phyloP scores from a whole-genome alignment of 768 basidiomycete species.

The Boletus tylopilopsis region DNA sequence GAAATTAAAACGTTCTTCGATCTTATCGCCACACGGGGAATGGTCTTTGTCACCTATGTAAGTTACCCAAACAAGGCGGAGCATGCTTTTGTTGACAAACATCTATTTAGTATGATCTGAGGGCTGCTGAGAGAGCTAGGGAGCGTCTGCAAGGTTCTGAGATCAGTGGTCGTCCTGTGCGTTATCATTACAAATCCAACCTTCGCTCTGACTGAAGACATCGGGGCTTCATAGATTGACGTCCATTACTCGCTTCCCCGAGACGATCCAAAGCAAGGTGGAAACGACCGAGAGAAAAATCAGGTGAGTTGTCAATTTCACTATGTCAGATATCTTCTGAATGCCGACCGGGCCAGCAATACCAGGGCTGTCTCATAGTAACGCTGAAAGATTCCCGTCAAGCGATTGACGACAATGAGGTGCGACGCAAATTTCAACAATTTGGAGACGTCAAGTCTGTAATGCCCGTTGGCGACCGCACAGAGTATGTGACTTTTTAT shows the following conservation, averaged over 20 bases:
- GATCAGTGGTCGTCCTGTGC: constrained; percentile 84
- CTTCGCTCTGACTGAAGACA: constrained; percentile 5
- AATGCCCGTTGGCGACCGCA: constrained; percentile 57
- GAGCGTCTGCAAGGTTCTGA: constrained; percentile 87
- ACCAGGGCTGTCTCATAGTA: constrained; percentile 83
- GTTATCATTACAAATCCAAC: constrained; percentile 30
- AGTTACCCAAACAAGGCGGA: constrained; percentile 38
- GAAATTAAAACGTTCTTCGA: constrained; percentile 98
- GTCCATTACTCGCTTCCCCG: constrained; percentile 96
- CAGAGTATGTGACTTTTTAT: constrained; percentile 43
- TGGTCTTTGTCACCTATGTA: constrained; percentile 99
- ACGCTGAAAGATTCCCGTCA: constrained; percentile 70
- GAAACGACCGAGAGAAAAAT: constrained; percentile 65
- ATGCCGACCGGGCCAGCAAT: constrained; percentile 41
- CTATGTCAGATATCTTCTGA: constrained; percentile 5
- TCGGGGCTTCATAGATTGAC: constrained; percentile 67
- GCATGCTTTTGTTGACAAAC: constrained; percentile 4
- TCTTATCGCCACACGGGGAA: constrained; percentile 89
- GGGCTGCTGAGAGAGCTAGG: constrained; percentile 89
- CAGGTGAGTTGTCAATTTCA: constrained; percentile 49
- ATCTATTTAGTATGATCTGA: constrained; percentile 74
- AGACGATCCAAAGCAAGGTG: constrained; percentile 70
- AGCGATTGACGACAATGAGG: constrained; percentile 77
- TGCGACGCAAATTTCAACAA: constrained; percentile 80
- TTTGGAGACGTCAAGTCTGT: constrained; percentile 90